Conservation (phyloP, 2,329 filamentous ascomycete genomes). For the Verticillium nubilum region DNA sequence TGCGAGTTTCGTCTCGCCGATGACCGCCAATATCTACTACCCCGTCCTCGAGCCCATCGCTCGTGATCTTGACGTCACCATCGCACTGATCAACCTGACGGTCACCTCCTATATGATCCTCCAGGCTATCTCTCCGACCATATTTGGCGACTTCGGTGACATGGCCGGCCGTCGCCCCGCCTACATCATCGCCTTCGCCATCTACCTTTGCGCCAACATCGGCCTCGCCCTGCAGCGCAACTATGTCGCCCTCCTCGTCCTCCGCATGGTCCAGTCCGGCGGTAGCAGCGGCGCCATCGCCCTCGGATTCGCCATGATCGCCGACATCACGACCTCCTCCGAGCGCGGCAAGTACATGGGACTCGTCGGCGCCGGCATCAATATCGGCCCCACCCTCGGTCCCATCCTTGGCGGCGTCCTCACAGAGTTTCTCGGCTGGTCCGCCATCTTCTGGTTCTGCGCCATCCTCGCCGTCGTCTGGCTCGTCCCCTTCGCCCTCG, state of each 20-base stretch:
- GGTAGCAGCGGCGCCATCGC: constrained; percentile 67
- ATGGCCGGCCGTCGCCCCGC: constrained; percentile 55
- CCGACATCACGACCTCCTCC: constrained; percentile 62
- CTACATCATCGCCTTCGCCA: constrained; percentile 50
- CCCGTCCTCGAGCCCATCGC: constrained; percentile 35
- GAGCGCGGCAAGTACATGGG: constrained; percentile 72
- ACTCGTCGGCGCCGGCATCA: constrained; percentile 53
- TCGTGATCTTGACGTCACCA: constrained; percentile 30
- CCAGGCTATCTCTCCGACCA: constrained; percentile 54
- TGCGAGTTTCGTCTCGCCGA: constrained; percentile 50
- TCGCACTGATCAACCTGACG: constrained; percentile 39
- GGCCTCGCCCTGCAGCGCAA: constrained; percentile 53
- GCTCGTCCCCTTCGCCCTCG: constrained; percentile 47
- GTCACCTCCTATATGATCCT: constrained; percentile 60
- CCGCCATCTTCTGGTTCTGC: constrained; percentile 66
- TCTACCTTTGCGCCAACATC: constrained; percentile 55
- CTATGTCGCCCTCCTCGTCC: constrained; percentile 52
- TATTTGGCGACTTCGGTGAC: constrained; percentile 59
- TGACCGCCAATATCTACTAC: constrained; percentile 55
- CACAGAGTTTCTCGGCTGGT: constrained; percentile 59
- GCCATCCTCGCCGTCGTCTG: constrained; percentile 46
- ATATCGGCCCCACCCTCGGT: constrained; percentile 46
- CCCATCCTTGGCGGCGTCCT: constrained; percentile 62
- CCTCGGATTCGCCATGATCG: constrained; percentile 64
- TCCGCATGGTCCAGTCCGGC: constrained; percentile 57